These are phyloP conservation scores for Globisporangium splendens DNA, from an alignment of 352 stramenopile species.

Conservation along the genomic window DNA sequence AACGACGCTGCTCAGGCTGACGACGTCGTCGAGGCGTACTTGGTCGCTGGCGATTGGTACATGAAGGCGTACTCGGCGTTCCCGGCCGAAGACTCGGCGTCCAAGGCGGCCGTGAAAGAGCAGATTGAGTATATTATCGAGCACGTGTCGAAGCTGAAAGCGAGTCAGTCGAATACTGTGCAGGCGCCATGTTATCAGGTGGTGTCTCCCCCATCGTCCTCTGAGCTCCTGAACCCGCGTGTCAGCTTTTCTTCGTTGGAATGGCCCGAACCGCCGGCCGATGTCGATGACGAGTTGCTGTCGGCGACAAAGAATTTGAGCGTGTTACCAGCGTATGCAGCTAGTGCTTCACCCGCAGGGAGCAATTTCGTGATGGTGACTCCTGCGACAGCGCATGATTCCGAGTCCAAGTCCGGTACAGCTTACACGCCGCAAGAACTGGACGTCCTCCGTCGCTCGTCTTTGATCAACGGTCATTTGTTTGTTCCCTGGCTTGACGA, in stretches of 20 bases:
- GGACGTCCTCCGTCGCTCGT: slow-evolving; percentile 77
- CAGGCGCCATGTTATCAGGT: background rate
- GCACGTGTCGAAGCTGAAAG: slow-evolving; percentile 57
- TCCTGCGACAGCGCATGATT: slow-evolving; percentile 3
- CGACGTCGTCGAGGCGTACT: slow-evolving; percentile 42
- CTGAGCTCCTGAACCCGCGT: slow-evolving; percentile 11
- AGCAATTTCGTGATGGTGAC: background rate
- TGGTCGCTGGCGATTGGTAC: slow-evolving; percentile 56
- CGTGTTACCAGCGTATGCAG: slow-evolving; percentile 6
- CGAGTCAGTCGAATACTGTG: slow-evolving; percentile 1
- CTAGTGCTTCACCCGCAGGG: background rate
- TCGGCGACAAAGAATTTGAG: slow-evolving; percentile 4
- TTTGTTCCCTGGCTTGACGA: slow-evolving; percentile 82
- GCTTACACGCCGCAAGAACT: slow-evolving; percentile 64
- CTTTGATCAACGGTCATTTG: slow-evolving; percentile 78
- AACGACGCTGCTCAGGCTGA: background rate
- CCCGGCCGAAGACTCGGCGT: slow-evolving; percentile 17
- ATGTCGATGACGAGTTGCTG: slow-evolving; percentile 4
- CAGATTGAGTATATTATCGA: slow-evolving; percentile 79
- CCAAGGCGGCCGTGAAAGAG: slow-evolving; percentile 41
- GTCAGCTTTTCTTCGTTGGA: slow-evolving; percentile 24
- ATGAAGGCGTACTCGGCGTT: slow-evolving; percentile 63
- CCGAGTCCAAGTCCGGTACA: slow-evolving; percentile 9
- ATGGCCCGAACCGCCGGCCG: slow-evolving; percentile 33
- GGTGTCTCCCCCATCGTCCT: background rate